phyloP scores from a whole-genome alignment of 371 early-diverging fungal species.

The Mortierella sp. region DNA sequence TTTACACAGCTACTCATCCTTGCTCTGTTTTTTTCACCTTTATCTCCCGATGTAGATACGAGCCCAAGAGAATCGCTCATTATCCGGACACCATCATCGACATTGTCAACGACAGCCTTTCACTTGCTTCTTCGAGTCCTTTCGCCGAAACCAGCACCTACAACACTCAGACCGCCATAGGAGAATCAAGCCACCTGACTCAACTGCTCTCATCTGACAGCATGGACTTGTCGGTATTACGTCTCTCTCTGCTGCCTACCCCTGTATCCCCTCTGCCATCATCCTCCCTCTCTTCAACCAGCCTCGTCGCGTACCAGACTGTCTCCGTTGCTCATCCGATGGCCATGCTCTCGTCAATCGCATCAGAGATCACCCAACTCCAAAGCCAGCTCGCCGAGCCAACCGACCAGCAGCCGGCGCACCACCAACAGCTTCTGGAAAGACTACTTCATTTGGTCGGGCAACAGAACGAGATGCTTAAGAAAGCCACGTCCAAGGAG shows the following conservation, averaged over 20 bases:
- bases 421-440: background rate
- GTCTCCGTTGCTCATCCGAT: too few species aligned
- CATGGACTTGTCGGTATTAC: too few species aligned
- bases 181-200: too few species aligned
- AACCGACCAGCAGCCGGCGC: background rate
- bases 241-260: too few species aligned
- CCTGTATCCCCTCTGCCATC: too few species aligned
- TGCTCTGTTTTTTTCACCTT: too few species aligned
- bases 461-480: too few species aligned
- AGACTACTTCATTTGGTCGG: background rate
- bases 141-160: too few species aligned
- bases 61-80: background rate
- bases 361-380: background rate
- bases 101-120: slow-evolving; percentile 1
- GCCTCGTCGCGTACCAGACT: background rate
- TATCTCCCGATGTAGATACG: background rate
- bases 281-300: background rate
- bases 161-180: too few species aligned
- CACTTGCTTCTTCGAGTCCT: too few species aligned
- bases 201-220: too few species aligned
- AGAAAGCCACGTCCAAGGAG: background rate
- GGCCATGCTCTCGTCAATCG: background rate
- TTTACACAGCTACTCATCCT: too few species aligned
- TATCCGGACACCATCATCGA: background rate
- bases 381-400: background rate